Evolutionary conservation across 148 eudicot species (phyloP), one percentile per base, ranked within the genome.

Genomic region (Beta vulgaris): DNA sequence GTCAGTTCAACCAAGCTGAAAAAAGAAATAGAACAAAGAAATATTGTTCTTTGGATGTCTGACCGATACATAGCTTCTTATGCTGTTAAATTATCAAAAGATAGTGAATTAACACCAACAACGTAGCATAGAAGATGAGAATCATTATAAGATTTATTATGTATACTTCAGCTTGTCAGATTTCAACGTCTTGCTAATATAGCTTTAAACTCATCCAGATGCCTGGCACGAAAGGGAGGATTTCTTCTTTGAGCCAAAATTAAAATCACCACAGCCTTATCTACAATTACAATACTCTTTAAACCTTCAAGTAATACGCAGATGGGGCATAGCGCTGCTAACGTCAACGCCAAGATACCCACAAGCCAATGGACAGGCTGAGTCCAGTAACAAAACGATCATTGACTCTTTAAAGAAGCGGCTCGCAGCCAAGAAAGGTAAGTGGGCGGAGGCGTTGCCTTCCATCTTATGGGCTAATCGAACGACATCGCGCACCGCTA

Each of bases 261-360:
- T 64, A 86, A 58, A 19, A 93, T 87, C 72, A 69, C 62, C 72
- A 73, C 71, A 66, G 97, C 97, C 81, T 90, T 88, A 44, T 73
- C 81, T 76, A 75, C 49, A 81, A 79, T 85, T 66, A 89, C 92
- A 74, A 26, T 77, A 77, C 79, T 85, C 75, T 46, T 49, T 42
- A 93, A 81, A 57, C 96, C 97, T 77, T 85, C 71, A 74, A 91
- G 82, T 80, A 93, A 83, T 78, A 62, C 81, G 78, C 58, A 69
- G 48, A 93, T 81, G 35, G 87, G n/a, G n/a, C n/a, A n/a, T n/a
- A n/a, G n/a, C n/a, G n/a, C n/a, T n/a, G n/a, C n/a, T n/a, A n/a
- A n/a, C n/a, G n/a, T n/a, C n/a, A n/a, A n/a, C n/a, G n/a, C n/a
- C n/a, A n/a, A n/a, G n/a, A n/a, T n/a, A n/a, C n/a, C n/a, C n/a